Evolutionary conservation across 305 asterid genomes (phyloP), one percentile per base, ranked within the genome.

Genomic region (Galium porrigens): DNA sequence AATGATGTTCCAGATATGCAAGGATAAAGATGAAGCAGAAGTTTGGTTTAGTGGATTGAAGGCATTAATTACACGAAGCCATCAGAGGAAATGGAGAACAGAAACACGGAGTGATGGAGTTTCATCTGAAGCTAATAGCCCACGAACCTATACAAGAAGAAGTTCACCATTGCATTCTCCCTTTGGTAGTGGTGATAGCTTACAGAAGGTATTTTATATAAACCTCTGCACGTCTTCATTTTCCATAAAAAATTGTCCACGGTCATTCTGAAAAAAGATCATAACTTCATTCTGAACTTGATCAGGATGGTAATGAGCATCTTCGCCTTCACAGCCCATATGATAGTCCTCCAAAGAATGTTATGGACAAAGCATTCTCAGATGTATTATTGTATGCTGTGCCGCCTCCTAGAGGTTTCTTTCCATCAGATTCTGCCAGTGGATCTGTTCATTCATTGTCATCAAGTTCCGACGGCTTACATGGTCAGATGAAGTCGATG

Each of bases 21-120:
- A 88, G 82, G 96, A 88, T 72, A 88, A 88, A 80, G 97, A 88
- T 79, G 96, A 90, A 80, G 96, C 97, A 73, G 96, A 90, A 81
- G 96, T 88, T 56, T 90, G 96, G 96, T 88, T 90, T 81, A 85
- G 94, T 71, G 97, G 97, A 61, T 82, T 89, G 67, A 89, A 89
- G 83, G 97, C 97, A 65, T 73, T 89, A 81, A 81, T 87, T 66
- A 84, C 92, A 58, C 88, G 92, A 8, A 80, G 88, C 61, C 88
- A 83, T 76, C 95, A 85, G 78, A 84, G 85, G 61, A 90, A 87
- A 63, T 85, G 92, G 92, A 85, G 95, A 79, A 80, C 84, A 63
- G 97, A 87, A 68, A 76, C 95, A 57, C 87, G 95, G 75, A 87
- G 94, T 71, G 97, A 87, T 74, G 97, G 94, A 70, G 79, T 85